Evolutionary conservation across 441 rosid species (phyloP), one percentile per base, ranked within the genome.

Genomic region (Bruguiera hainesii): DNA sequence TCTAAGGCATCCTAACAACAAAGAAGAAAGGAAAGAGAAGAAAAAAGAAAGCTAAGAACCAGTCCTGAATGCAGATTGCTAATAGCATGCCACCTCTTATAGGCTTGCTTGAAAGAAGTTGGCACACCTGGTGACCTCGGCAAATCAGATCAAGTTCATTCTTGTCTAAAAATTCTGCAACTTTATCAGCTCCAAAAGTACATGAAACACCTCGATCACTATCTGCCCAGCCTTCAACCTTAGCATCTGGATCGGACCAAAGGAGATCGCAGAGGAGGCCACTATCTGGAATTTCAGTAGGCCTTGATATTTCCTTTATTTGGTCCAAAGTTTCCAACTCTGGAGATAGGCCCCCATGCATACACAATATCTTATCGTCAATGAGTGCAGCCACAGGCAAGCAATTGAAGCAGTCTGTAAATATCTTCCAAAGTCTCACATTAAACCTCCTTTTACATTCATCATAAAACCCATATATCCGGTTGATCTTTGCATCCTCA

Each of bases 201-300:
- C 92, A 87, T 0, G 99, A 95, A 65, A 95, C 88, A 57, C 99
- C 99, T 53, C 99, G 88, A 77, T 95, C 97, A 2, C 98, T 95
- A 64, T 80, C 93, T 26, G 80, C 81, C 98, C 98, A 95, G 7
- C 99, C 98, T 49, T 89, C 85, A 60, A 73, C 69, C 66, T 75
- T 86, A 30, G 83, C 79, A 79, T 90, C 91, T 23, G 99, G 99
- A 84, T 95, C 98, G 29, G 99, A 89, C 99, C 99, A 95, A 55
- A 95, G 90, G n/a, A 95, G 81, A 73, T 95, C 99, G 52, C 99
- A 95, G 23, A 95, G 93, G 71, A 95, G 96, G 66, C 99, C 99
- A 37, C 73, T 79, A 57, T 92, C 99, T 1, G 98, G 99, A 75
- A 95, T 83, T 60, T 95, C 99, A 0, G 90, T 82, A 39, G 98